Percentiles rank a stretch among this genome's conserved stretches.
Conservation (phyloP, 2,329 filamentous ascomycete species). For the Ophiosphaerella narmari region DNA sequence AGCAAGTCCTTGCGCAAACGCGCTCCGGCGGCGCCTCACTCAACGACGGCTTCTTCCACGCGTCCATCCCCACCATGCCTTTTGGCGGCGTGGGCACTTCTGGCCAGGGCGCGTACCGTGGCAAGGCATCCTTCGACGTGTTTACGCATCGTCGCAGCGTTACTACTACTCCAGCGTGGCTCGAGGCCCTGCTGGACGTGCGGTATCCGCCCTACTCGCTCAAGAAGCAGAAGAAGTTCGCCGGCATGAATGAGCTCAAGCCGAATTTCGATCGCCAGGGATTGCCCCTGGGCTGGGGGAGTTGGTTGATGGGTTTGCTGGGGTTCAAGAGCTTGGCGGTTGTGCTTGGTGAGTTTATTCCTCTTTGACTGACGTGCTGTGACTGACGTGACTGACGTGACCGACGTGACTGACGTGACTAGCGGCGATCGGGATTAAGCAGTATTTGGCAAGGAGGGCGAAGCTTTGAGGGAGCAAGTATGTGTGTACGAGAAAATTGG, state of each 20-base stretch:
- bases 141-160: slow-evolving; percentile 68
- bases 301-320: slow-evolving; percentile 38
- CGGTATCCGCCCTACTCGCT: slow-evolving; percentile 66
- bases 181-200: slow-evolving; percentile 68
- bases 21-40: slow-evolving; percentile 57
- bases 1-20: slow-evolving; percentile 60
- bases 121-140: slow-evolving; percentile 71
- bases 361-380: too few relatives aligned
- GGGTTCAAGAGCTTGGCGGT: slow-evolving; percentile 38
- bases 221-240: slow-evolving; percentile 59
- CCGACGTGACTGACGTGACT: too few relatives aligned
- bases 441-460: slow-evolving; percentile 36
- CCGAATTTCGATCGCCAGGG: slow-evolving; percentile 67
- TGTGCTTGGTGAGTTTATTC: slow-evolving; percentile 38
- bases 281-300: slow-evolving; percentile 36
- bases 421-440: slow-evolving; percentile 35
- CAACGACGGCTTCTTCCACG: slow-evolving; percentile 70
- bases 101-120: slow-evolving; percentile 77
- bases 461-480: slow-evolving; percentile 20
- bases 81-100: slow-evolving; percentile 86
- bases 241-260: slow-evolving; percentile 55
- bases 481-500: background rate
- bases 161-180: slow-evolving; percentile 68
- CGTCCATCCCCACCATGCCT: slow-evolving; percentile 69
- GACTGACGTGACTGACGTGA: too few relatives aligned